These are phyloP conservation scores for Aspergillus heteromorphus DNA, from an alignment of 495 filamentous ascomycete genomes.

Conservation along the genomic window DNA sequence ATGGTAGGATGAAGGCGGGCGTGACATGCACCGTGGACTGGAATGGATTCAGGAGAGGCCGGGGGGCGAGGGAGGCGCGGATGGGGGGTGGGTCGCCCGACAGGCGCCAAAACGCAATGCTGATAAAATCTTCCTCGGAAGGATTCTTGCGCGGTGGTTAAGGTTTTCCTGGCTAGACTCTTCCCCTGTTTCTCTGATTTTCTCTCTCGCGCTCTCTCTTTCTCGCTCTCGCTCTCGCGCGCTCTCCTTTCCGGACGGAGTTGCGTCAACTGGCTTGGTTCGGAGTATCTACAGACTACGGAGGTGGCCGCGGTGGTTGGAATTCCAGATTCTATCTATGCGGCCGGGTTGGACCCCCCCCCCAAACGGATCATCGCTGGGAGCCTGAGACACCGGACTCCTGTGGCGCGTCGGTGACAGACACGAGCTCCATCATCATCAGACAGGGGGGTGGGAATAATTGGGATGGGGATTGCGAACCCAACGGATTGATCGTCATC, in stretches of 20 bases:
- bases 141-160: neutral
- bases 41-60: slow-evolving; percentile 12
- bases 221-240: neutral
- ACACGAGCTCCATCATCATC: neutral
- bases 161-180: neutral
- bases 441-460: too few relatives aligned
- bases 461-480: neutral
- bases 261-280: too few relatives aligned
- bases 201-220: neutral
- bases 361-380: neutral
- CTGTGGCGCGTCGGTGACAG: neutral
- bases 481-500: neutral
- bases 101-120: neutral
- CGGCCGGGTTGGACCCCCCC: neutral
- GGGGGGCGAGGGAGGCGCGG: slow-evolving; percentile 5
- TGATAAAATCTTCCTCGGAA: neutral
- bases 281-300: too few relatives aligned
- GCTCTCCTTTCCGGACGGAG: neutral
- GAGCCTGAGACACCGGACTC: neutral
- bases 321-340: neutral
- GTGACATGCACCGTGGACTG: slow-evolving; percentile 13
- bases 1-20: neutral
- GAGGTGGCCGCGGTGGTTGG: too few relatives aligned
- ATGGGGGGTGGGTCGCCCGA: slow-evolving; percentile 5
- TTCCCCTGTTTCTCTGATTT: neutral